Evolutionary conservation across 108 stramenopile genomes (phyloP), one percentile per base, ranked within the genome.

Genomic region (Epithemia pelagica): DNA sequence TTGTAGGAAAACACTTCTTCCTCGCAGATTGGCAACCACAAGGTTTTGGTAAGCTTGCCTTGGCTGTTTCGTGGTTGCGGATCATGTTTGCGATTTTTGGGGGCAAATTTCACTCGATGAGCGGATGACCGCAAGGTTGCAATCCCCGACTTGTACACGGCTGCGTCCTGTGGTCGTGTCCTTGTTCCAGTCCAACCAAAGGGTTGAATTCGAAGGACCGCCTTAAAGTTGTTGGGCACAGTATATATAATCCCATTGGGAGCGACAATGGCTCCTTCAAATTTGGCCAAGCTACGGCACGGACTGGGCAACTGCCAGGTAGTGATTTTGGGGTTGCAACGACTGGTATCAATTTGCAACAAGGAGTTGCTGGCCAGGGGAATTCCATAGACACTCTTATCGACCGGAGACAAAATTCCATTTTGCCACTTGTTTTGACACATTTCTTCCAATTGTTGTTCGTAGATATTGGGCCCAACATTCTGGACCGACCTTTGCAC

Each of bases 351-450:
- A 33, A 94, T 84, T 5, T 87, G 76, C 32, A 95, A 58, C 8
- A 95, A 76, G 1, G 81, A 77, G 52, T 82, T 80, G n/a, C 75
- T 84, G 21, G 83, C 74, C 52, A 83, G 64, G 3, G 94, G 91
- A 46, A 95, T 91, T 15, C 80, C 91, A 73, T 95, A 95, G 24
- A 92, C 79, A 66, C 89, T 88, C 26, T 84, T 70, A 64, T 92
- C 94, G 31, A 31, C 37, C 2, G 61, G 22, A 52, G 67, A 69
- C 0, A 76, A 73, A 31, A 90, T 69, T 18, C 91, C 94, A 74
- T 92, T 92, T 75, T 95, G 91, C 90, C 90, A 95, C 75, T 96
- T 94, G 75, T 92, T 95, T 65, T 92, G 88, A 57, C 74, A 64
- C 37, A 88, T 65, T 0, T 60, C 31, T 53, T 92, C 90, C 78